phyloP scores from a whole-genome alignment of 2,329 filamentous ascomycete genomes.

The Epichloe hybrida region DNA sequence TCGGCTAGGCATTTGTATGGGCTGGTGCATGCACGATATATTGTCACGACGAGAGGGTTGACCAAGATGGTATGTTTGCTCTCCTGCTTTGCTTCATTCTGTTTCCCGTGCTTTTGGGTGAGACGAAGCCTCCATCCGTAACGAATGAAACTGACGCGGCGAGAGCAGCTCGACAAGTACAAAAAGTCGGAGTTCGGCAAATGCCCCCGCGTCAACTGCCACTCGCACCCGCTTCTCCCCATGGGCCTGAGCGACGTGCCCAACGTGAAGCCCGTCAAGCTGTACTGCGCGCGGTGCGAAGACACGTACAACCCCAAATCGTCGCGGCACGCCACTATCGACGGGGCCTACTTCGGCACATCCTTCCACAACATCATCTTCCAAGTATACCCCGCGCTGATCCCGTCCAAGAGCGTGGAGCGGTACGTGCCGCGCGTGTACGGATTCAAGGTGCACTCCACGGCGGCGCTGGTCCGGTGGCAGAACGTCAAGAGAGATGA shows the following conservation, averaged over 20 bases:
- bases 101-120: not conserved
- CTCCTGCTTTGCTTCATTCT: too few species aligned
- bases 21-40: constrained; percentile 88
- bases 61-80: constrained; percentile 72
- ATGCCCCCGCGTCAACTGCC: constrained; percentile 91
- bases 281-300: constrained; percentile 95
- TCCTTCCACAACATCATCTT: constrained; percentile 99
- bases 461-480: constrained; percentile 81
- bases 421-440: constrained; percentile 85
- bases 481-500: constrained; percentile 70
- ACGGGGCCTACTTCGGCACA: constrained; percentile 95
- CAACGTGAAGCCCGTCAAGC: constrained; percentile 80
- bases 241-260: constrained; percentile 88
- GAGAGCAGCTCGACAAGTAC: constrained; percentile 79
- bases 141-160: not conserved
- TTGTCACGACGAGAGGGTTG: constrained; percentile 86
- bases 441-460: constrained; percentile 89
- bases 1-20: constrained; percentile 92
- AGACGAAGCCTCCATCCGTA: not conserved
- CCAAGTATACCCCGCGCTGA: constrained; percentile 87
- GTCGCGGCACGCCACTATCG: constrained; percentile 84
- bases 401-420: constrained; percentile 72
- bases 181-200: constrained; percentile 98
- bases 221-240: constrained; percentile 82
- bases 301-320: constrained; percentile 99